Conservation (phyloP, 2,329 filamentous ascomycete species). For the Sclerotinia minor region DNA sequence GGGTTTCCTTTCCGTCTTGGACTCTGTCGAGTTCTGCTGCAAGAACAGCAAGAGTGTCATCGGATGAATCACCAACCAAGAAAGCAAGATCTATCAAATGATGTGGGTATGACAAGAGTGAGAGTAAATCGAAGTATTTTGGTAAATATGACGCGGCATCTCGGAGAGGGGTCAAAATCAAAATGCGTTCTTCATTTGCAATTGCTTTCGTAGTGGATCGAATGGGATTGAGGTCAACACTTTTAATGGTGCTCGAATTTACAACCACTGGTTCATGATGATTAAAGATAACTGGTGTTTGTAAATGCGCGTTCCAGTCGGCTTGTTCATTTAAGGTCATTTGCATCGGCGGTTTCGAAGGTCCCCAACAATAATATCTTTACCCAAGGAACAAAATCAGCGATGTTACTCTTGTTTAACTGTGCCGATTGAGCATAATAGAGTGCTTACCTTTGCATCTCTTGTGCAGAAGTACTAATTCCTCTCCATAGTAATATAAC, state of each 20-base stretch:
- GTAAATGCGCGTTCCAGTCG: slow-evolving; percentile 82
- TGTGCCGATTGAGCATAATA: slow-evolving; percentile 8
- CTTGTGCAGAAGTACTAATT: slow-evolving; percentile 74
- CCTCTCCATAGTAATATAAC: slow-evolving; percentile 86
- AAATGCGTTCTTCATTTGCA: slow-evolving; percentile 78
- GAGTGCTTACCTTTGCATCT: slow-evolving; percentile 77
- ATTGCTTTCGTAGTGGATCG: slow-evolving; percentile 76
- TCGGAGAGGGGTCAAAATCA: slow-evolving; percentile 90
- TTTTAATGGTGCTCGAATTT: slow-evolving; percentile 75
- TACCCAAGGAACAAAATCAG: slow-evolving; percentile 26
- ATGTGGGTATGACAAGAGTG: slow-evolving; percentile 89
- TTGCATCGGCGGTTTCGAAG: slow-evolving; percentile 90
- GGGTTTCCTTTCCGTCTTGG: slow-evolving; percentile 71
- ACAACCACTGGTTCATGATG: slow-evolving; percentile 85
- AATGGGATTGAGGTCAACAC: slow-evolving; percentile 82
- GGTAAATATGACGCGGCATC: slow-evolving; percentile 80
- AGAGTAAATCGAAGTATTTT: slow-evolving; percentile 91
- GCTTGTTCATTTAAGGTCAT: slow-evolving; percentile 91
- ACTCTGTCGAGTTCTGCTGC: slow-evolving; percentile 83
- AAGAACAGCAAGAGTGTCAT: slow-evolving; percentile 88
- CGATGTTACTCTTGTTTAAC: not conserved
- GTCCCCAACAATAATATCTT: slow-evolving; percentile 97
- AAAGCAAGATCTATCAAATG: slow-evolving; percentile 93
- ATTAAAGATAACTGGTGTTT: slow-evolving; percentile 95
- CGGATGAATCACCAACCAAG: slow-evolving; percentile 85